Evolutionary conservation across 1,139 yeast species (phyloP).

Genomic region (Geotrichum citri-aurantii): DNA sequence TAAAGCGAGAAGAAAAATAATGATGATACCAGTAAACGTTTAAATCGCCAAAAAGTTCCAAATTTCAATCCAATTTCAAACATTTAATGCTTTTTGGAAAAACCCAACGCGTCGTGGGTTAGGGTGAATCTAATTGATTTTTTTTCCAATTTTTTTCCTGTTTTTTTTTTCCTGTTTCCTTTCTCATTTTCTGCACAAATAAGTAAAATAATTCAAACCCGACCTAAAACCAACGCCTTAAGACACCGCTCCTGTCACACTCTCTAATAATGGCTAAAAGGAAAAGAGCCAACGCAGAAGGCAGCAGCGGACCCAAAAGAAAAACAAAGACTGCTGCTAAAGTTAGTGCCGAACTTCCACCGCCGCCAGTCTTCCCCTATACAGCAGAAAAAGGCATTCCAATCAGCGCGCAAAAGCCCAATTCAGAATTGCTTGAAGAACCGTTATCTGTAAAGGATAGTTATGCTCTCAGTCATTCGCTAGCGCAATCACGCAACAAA

Average conservation of each 20-base stretch:
- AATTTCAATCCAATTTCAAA: neutral
- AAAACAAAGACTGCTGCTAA: conserved; percentile 3
- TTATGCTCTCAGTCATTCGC: conserved; percentile 43
- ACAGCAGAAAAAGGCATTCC: conserved; percentile 68
- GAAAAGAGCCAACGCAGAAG: conserved; percentile 14
- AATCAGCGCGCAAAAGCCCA: conserved; percentile 56
- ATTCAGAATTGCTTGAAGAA: conserved; percentile 53
- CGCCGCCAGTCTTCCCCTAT: conserved; percentile 51
- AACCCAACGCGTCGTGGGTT: neutral
- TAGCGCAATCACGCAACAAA: conserved; percentile 66
- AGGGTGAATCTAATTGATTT: neutral
- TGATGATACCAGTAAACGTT: neutral
- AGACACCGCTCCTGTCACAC: neutral
- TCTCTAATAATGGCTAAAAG: conserved; percentile 17
- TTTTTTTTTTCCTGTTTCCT: neutral
- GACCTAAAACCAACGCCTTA: neutral
- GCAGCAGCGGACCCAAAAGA: conserved; percentile 9
- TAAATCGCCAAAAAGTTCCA: neutral
- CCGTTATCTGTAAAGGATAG: conserved; percentile 66
- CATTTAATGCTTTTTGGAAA: neutral
- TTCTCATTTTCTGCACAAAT: neutral
- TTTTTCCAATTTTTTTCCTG: neutral
- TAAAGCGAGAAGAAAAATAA: neutral
- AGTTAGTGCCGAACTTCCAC: conserved; percentile 12
- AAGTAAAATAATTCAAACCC: neutral